Evolutionary conservation across 345 rosid species (phyloP).

Genomic region (Chamaenerion angustifolium): DNA sequence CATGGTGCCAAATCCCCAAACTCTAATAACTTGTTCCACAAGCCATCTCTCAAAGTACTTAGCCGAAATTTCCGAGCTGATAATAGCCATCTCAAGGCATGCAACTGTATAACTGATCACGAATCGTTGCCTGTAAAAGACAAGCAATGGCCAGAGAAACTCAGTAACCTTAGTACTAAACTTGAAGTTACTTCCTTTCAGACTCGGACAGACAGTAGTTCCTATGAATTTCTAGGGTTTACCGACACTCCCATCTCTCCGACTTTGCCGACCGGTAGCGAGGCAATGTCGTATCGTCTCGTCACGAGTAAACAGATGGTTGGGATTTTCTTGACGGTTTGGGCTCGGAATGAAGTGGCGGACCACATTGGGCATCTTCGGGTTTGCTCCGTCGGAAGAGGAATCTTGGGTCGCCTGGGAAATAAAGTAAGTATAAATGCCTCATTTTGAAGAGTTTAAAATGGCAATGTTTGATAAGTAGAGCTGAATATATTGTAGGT

Average conservation of each 20-base stretch:
- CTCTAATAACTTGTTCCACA: slow-evolving; percentile 49
- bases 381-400: slow-evolving; percentile 69
- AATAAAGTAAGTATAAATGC: slow-evolving; percentile 46
- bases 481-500: too few relatives aligned
- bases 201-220: too few relatives aligned
- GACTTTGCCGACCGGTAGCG: slow-evolving; percentile 13
- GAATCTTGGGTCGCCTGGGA: slow-evolving; percentile 84
- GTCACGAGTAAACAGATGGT: slow-evolving; percentile 93
- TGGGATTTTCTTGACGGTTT: slow-evolving; percentile 70
- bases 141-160: too few relatives aligned
- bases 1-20: slow-evolving; percentile 18
- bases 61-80: slow-evolving; percentile 54
- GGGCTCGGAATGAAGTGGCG: slow-evolving; percentile 73
- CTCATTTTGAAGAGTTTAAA: too few relatives aligned
- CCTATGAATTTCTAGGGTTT: too few relatives aligned
- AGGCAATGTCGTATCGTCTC: slow-evolving; percentile 37
- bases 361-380: slow-evolving; percentile 84
- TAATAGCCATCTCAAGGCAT: slow-evolving; percentile 52
- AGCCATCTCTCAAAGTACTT: slow-evolving; percentile 67
- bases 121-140: too few relatives aligned
- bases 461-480: too few relatives aligned
- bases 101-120: slow-evolving; percentile 58
- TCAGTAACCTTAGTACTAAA: too few relatives aligned
- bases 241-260: slow-evolving; percentile 7
- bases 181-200: too few relatives aligned